Conservation (phyloP, 345 rosid species). For the Moricandia arvensis region DNA sequence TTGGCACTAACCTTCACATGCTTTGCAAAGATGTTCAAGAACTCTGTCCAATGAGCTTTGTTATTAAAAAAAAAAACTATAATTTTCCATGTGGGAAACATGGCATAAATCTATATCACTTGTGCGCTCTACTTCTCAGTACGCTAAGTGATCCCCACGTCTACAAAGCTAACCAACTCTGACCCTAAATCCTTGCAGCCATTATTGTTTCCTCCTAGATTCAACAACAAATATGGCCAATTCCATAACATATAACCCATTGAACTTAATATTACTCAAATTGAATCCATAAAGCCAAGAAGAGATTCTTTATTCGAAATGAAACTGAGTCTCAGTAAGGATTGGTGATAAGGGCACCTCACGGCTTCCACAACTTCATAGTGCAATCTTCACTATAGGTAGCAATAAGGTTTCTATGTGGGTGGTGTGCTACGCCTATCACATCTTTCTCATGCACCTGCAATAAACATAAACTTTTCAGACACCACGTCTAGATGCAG, state of each 20-base stretch:
- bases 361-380: conserved; percentile 53
- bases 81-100: background rate
- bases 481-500: background rate
- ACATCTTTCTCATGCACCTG: conserved; percentile 97
- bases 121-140: background rate
- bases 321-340: background rate
- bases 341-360: background rate
- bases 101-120: background rate
- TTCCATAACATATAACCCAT: background rate
- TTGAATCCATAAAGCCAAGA: background rate
- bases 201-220: background rate
- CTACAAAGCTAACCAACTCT: background rate
- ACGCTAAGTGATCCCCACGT: background rate
- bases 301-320: background rate
- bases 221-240: background rate
- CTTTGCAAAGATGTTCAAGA: background rate
- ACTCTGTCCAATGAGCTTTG: background rate
- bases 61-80: background rate
- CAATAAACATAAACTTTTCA: background rate
- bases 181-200: background rate
- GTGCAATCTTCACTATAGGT: conserved; percentile 59
- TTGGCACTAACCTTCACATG: background rate
- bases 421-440: conserved; percentile 48
- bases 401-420: conserved; percentile 77
- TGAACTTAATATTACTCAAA: background rate